phyloP scores from a whole-genome alignment of 2,329 filamentous ascomycete species.

The Aureobasidium sp. region DNA sequence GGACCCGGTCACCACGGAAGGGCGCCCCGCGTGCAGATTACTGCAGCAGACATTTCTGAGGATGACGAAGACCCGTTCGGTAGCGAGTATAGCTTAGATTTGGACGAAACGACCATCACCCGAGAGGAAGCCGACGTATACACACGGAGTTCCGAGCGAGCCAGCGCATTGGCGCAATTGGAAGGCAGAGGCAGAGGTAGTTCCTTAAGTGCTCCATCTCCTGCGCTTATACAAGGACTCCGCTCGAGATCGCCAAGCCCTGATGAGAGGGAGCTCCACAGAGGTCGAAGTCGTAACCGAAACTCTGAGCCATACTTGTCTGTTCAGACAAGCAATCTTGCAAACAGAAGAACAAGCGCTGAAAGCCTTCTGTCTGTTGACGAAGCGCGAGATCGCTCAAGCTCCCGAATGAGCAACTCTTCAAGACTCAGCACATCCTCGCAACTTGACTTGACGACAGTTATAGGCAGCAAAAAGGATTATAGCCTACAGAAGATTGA shows the following conservation, averaged over 20 bases:
- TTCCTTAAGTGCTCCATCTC: neutral
- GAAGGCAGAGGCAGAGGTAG: neutral
- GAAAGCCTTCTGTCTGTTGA: neutral
- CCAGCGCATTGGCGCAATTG: neutral
- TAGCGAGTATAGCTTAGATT: neutral
- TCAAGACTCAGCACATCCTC: conserved; percentile 1
- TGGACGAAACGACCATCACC: neutral
- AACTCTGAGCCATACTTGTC: neutral
- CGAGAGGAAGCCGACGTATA: conserved; percentile 1
- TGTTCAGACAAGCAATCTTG: neutral
- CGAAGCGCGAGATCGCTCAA: neutral
- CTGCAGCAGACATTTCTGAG: neutral
- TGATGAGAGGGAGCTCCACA: neutral
- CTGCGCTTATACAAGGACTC: neutral
- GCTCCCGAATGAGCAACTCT: neutral
- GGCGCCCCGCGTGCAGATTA: neutral
- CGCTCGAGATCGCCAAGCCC: conserved; percentile 1
- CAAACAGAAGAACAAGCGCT: neutral
- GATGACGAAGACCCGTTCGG: conserved; percentile 1
- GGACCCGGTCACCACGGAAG: conserved; percentile 8
- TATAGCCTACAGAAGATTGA: conserved; percentile 5
- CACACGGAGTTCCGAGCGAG: neutral
- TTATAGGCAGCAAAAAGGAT: neutral
- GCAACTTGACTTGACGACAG: conserved; percentile 1
- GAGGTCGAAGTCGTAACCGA: neutral